phyloP scores from a whole-genome alignment of 768 basidiomycete genomes.

The Lactifluus hygrophoroides region DNA sequence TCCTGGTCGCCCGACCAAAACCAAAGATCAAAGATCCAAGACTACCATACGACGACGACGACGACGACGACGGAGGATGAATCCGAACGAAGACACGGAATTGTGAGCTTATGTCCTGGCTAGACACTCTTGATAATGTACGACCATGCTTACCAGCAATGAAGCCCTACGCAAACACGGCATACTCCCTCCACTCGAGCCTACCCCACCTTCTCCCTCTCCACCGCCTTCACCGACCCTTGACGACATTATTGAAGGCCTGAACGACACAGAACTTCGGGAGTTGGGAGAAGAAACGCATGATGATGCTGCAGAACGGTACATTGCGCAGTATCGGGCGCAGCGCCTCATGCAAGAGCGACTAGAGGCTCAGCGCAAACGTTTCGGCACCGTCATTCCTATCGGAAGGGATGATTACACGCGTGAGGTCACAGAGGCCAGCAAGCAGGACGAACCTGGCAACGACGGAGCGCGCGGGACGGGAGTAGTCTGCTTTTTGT shows the following conservation, averaged over 20 bases:
- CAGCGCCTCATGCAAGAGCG: constrained; percentile 59
- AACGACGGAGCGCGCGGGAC: constrained; percentile 67
- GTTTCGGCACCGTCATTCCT: constrained; percentile 80
- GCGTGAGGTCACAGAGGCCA: constrained; percentile 90
- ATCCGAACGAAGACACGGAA: constrained; percentile 91
- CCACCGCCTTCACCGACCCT: constrained; percentile 71
- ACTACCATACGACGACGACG: too few relatives aligned
- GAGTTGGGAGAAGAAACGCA: constrained; percentile 64
- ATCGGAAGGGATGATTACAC: constrained; percentile 93
- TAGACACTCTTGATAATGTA: background rate
- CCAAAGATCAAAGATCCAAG: too few relatives aligned
- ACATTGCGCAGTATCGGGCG: constrained; percentile 56
- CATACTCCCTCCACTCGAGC: constrained; percentile 70
- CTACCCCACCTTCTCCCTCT: constrained; percentile 67
- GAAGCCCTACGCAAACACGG: constrained; percentile 90
- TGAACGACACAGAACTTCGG: constrained; percentile 52
- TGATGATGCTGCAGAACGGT: constrained; percentile 69
- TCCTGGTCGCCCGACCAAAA: too few relatives aligned
- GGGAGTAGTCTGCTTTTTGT: constrained; percentile 89
- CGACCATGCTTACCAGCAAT: constrained; percentile 48
- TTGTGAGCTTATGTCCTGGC: constrained; percentile 50
- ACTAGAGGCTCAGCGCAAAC: constrained; percentile 46
- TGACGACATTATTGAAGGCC: constrained; percentile 55
- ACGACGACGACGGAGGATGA: constrained; percentile 40
- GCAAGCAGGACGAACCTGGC: constrained; percentile 55